Evolutionary conservation across 2,329 filamentous ascomycete genomes (phyloP).

Genomic region (Monascus ruber): DNA sequence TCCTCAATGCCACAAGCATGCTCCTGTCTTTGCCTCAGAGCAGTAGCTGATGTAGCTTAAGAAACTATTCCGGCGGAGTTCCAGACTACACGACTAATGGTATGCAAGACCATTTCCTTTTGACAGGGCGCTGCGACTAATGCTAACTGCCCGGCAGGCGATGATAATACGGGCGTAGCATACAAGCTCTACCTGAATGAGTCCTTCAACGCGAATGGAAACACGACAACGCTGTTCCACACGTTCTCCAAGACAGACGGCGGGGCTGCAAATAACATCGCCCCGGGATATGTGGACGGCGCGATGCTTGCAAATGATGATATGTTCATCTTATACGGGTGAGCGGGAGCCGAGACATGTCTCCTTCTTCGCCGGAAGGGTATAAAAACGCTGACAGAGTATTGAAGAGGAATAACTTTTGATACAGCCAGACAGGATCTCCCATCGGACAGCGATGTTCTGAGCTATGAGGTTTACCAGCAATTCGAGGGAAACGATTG

Average conservation of each 20-base stretch:
- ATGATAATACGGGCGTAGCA: too few species aligned
- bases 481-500: slow-evolving; percentile 38
- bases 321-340: slow-evolving; percentile 54
- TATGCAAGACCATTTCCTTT: too few species aligned
- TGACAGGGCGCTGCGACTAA: too few species aligned
- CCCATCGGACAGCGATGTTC: slow-evolving; percentile 34
- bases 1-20: too few species aligned
- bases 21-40: too few species aligned
- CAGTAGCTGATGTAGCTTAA: too few species aligned
- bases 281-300: slow-evolving; percentile 46
- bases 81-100: too few species aligned
- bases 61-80: too few species aligned
- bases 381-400: not conserved
- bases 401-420: slow-evolving; percentile 35
- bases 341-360: not conserved
- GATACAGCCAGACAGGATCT: slow-evolving; percentile 23
- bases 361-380: not conserved
- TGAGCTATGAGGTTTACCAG: slow-evolving; percentile 43
- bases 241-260: slow-evolving; percentile 37
- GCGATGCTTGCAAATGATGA: slow-evolving; percentile 54
- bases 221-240: slow-evolving; percentile 43
- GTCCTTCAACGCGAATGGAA: slow-evolving; percentile 42
- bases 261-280: slow-evolving; percentile 39
- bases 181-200: slow-evolving; percentile 49
- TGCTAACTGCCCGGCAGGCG: too few species aligned